Percentiles rank a stretch among this genome's conserved stretches.
phyloP scores from a whole-genome alignment of 1,284 basidiomycete genomes.

The Apiotrichum mycotoxinovorans region DNA sequence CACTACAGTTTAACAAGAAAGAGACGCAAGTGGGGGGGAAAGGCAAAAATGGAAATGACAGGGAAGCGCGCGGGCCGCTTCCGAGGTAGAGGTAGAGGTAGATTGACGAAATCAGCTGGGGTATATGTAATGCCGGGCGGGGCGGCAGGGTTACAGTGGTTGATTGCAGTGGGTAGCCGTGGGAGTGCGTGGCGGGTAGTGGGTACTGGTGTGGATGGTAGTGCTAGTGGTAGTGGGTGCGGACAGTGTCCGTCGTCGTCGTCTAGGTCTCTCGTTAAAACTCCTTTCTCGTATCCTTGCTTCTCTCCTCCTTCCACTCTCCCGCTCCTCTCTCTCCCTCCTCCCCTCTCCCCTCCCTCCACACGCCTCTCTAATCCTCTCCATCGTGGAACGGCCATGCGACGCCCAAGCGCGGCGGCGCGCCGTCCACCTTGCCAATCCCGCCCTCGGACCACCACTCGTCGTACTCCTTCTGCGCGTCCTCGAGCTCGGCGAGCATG shows the following conservation, averaged over 20 bases:
- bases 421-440: conserved; percentile 46
- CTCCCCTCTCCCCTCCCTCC: background rate
- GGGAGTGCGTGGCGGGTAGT: no score
- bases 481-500: conserved; percentile 53
- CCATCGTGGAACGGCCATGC: conserved; percentile 52
- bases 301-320: background rate
- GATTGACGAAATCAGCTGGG: no score
- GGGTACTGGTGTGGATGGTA: no score
- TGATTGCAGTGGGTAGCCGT: no score
- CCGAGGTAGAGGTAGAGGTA: no score
- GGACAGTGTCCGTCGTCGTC: no score
- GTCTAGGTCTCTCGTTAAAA: background rate
- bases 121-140: no score
- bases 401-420: conserved; percentile 49
- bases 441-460: conserved; percentile 51
- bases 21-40: background rate
- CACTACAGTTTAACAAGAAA: background rate
- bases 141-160: no score
- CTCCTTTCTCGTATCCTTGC: background rate
- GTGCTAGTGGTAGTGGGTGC: no score
- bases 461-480: conserved; percentile 52
- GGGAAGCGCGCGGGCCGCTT: no score
- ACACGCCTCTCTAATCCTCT: conserved; percentile 32
- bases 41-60: no score
- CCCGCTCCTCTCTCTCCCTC: background rate